phyloP scores from a whole-genome alignment of 2,329 filamentous ascomycete genomes.

The Exophiala sideris region DNA sequence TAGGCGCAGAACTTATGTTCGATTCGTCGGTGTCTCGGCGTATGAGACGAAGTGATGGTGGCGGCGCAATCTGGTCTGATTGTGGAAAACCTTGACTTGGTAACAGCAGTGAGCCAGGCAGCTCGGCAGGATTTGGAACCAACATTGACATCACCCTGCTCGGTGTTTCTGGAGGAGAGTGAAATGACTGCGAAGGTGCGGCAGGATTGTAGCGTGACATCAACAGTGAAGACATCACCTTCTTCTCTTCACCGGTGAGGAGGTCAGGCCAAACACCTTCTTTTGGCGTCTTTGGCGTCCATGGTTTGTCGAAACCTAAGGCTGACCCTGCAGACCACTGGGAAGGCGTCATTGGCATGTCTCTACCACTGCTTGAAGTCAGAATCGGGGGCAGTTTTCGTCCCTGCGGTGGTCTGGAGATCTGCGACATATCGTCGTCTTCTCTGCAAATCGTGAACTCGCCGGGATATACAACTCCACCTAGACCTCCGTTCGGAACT shows the following conservation, averaged over 20 bases:
- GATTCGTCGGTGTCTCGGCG: slow-evolving; percentile 19
- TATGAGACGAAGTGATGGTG: slow-evolving; percentile 15
- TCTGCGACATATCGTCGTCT: neutral
- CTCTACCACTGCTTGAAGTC: slow-evolving; percentile 1
- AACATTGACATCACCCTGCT: neutral
- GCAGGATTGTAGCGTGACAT: slow-evolving; percentile 10
- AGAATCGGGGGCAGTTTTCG: slow-evolving; percentile 14
- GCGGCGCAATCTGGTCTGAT: slow-evolving; percentile 20
- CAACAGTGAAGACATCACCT: neutral
- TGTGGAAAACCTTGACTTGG: slow-evolving; percentile 23
- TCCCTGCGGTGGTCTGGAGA: neutral
- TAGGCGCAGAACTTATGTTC: slow-evolving; percentile 9
- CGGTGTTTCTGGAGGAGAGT: slow-evolving; percentile 16
- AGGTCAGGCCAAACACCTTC: slow-evolving; percentile 4
- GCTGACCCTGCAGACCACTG: slow-evolving; percentile 3
- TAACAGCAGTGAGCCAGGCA: slow-evolving; percentile 22
- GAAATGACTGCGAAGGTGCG: neutral
- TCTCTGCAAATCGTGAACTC: neutral
- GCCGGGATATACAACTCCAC: slow-evolving; percentile 10
- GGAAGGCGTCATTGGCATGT: neutral
- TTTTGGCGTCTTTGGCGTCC: slow-evolving; percentile 20
- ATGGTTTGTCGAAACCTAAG: slow-evolving; percentile 5
- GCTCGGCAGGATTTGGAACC: slow-evolving; percentile 13
- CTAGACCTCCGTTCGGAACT: slow-evolving; percentile 18
- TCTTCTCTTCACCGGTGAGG: neutral